Conservation (phyloP, 2,329 filamentous ascomycete genomes). For the Diplodia scrobiculata region DNA sequence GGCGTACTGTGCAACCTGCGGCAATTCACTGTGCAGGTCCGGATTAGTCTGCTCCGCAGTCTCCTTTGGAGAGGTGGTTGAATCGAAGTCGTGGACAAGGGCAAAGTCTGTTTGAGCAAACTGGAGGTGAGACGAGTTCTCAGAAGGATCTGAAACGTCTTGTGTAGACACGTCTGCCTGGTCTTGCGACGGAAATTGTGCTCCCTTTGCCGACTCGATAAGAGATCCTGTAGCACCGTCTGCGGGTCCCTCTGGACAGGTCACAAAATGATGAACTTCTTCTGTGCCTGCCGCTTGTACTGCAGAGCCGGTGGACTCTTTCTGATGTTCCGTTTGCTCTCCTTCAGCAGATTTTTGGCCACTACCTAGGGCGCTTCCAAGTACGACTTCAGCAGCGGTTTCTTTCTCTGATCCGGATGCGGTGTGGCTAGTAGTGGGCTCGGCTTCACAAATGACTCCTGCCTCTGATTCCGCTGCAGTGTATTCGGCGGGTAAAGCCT, state of each 20-base stretch:
- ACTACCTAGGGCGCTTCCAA: not conserved
- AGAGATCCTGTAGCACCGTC: not conserved
- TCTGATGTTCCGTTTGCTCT: not conserved
- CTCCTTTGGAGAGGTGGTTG: no score
- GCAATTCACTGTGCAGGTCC: not conserved
- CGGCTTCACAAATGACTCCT: not conserved
- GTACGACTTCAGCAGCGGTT: not conserved
- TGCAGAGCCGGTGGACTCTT: not conserved
- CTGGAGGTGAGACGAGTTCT: not conserved
- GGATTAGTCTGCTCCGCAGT: not conserved
- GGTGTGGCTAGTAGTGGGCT: no score
- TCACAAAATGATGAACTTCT: not conserved
- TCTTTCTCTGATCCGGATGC: not conserved
- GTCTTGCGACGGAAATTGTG: not conserved
- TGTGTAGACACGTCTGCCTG: not conserved
- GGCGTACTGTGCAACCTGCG: slow-evolving; percentile 10
- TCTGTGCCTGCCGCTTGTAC: not conserved
- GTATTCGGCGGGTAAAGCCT: no score
- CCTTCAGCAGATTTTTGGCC: not conserved
- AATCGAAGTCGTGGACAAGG: not conserved
- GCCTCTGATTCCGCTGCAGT: no score
- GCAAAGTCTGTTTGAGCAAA: not conserved
- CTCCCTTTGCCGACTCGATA: not conserved
- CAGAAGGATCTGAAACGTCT: not conserved
- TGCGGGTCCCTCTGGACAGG: not conserved